Base-by-base conservation (phyloP, 2,329 filamentous ascomycete genomes). In the Cladobotryum mycophilum region DNA sequence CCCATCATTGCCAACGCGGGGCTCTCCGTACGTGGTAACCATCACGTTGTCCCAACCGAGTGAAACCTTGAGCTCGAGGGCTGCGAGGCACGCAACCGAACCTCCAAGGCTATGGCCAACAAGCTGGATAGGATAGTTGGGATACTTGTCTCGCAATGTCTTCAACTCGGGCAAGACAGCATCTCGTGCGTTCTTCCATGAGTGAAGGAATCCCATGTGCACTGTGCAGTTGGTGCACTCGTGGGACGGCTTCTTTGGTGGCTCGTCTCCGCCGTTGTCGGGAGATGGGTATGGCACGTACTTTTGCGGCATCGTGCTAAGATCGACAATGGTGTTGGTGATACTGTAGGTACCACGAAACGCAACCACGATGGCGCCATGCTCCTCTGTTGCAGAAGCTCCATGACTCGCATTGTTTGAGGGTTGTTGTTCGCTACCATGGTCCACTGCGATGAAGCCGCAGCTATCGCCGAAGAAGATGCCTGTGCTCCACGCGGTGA, bases 311-410 rank as follows among this genome's bases (percentile, higher is more conserved):
- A 92, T 76, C 2, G 90, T 95, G 56, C 88, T 90, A 49, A 99
- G 76, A 70, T 99, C 93, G 45, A 90, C 79, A 55, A 99, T 85
- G 12, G 91, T 91, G 66, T 97, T 96, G 48, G 89, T 80, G 60
- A 99, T 79, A 58, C 90, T 96, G 69, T 97, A 96, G 13, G 93
- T 97, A 20, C 93, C 93, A 43, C 93, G 84, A 62, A 97, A 97
- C 8, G 90, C 91, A 36, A 97, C 80, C 42, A 97, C 75, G 51
- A 99, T 87, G 33, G 72, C 70, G 40, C 35, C 58, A 52, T 58
- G 60, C 48, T 52, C 52, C 13, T 47, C 43, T 8, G 13, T 22
- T n/a, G 1, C 33, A 14, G 49, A 36, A 4, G 17, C 38, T 20
- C 20, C 5, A 41, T 14, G 50, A 22, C 20, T 36, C 20, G 36